Conservation (phyloP, 805 yeast genomes). For the Barnettozyma salicaria region DNA sequence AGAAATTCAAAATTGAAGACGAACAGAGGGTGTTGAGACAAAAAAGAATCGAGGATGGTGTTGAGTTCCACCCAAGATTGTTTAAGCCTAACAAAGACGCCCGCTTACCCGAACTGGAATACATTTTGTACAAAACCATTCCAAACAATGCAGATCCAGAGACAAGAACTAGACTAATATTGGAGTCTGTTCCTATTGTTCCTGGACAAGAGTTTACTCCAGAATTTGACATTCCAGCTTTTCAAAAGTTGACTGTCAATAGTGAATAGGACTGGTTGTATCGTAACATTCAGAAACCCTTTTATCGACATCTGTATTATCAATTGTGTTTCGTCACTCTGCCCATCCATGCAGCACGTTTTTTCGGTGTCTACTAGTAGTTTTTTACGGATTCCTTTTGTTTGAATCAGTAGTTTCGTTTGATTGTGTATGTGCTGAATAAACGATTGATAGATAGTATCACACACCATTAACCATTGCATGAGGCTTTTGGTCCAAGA, state of each 20-base stretch:
- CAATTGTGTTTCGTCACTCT: neutral
- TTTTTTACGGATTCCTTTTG: too few species aligned
- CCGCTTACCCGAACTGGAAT: slow-evolving; percentile 46
- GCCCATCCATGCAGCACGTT: too few species aligned
- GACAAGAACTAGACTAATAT: slow-evolving; percentile 47
- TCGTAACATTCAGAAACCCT: neutral
- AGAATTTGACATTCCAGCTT: slow-evolving; percentile 65
- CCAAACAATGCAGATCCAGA: slow-evolving; percentile 46
- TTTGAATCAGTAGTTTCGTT: too few species aligned
- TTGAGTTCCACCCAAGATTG: slow-evolving; percentile 72
- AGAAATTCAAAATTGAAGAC: slow-evolving; percentile 81
- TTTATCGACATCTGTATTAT: neutral
- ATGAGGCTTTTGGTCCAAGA: too few species aligned
- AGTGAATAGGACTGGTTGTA: slow-evolving; percentile 2
- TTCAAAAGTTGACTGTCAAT: slow-evolving; percentile 36
- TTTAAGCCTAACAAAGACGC: slow-evolving; percentile 47
- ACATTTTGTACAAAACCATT: slow-evolving; percentile 57
- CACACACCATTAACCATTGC: too few species aligned
- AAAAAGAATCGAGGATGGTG: slow-evolving; percentile 70
- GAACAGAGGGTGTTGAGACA: slow-evolving; percentile 74
- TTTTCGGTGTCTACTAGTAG: too few species aligned
- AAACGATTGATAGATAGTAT: too few species aligned
- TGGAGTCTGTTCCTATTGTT: slow-evolving; percentile 67
- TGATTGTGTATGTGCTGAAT: too few species aligned
- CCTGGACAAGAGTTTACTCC: slow-evolving; percentile 73